phyloP scores from a whole-genome alignment of 495 filamentous ascomycete species.

The Hypomontagnella monticulosa region DNA sequence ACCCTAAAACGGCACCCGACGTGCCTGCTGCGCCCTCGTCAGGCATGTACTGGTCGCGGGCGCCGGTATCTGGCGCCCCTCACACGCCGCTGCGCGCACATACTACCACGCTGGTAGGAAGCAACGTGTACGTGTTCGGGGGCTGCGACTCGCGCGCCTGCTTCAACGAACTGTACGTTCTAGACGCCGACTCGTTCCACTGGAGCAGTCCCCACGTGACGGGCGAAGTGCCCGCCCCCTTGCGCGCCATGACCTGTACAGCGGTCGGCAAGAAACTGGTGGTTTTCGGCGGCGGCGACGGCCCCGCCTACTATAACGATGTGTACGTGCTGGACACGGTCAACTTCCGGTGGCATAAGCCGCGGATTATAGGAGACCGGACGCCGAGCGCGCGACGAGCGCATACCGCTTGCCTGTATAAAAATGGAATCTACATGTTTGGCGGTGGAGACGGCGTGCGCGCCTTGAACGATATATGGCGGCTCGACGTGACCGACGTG shows the following conservation, averaged over 20 bases:
- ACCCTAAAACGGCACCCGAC: constrained; percentile 64
- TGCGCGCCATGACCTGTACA: constrained; percentile 73
- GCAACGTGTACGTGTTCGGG: constrained; percentile 72
- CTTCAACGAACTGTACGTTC: constrained; percentile 72
- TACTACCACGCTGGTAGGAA: constrained; percentile 68
- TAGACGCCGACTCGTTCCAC: constrained; percentile 72
- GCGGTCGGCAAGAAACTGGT: constrained; percentile 72
- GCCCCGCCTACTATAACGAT: constrained; percentile 73
- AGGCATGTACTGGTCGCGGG: constrained; percentile 75
- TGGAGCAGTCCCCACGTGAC: constrained; percentile 67
- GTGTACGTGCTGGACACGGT: constrained; percentile 73
- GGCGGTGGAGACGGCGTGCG: constrained; percentile 72
- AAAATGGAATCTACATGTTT: constrained; percentile 73
- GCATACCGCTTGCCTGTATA: constrained; percentile 72
- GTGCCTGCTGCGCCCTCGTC: constrained; percentile 69
- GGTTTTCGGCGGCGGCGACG: constrained; percentile 72
- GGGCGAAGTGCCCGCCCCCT: constrained; percentile 68
- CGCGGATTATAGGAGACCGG: constrained; percentile 62
- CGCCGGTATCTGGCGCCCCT: constrained; percentile 63
- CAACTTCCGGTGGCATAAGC: constrained; percentile 67
- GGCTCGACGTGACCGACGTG: constrained; percentile 69
- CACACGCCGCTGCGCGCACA: constrained; percentile 69
- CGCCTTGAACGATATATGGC: constrained; percentile 73
- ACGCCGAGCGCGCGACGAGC: constrained; percentile 65
- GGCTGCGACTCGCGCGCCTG: constrained; percentile 70